Evolutionary conservation across 306 rosid genomes (phyloP), one percentile per base, ranked within the genome.

Genomic region (Glycine soja): DNA sequence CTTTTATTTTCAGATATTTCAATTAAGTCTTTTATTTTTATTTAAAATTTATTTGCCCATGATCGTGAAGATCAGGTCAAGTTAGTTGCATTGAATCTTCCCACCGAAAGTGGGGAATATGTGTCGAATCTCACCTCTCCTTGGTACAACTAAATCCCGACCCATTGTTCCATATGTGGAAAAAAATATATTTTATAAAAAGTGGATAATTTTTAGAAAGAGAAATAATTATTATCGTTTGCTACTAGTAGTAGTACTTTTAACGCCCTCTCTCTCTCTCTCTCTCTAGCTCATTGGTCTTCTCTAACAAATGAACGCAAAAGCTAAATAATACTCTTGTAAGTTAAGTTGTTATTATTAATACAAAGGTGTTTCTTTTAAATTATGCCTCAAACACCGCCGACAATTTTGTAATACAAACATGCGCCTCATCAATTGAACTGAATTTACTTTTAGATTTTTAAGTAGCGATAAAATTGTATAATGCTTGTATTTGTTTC

Each of bases 91-190:
- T 10, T 2, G 40, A 18, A 56, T 15, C 62, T 56, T 56, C 32
- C 62, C 62, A 69, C 56, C 53, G 56, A 69, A 69, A 65, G 48
- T 65, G 71, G 9, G 46, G 46, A 42, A 7, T 42, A 42, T 6
- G 46, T 3, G 16, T 65, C 71, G 24, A 8, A 65, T 65, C 50
- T 38, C 71, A 14, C 24, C 71, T 15, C 71, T 11, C 8, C 11
- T 46, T 34, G n/a, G 6, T 3, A 7, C 5, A 13, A 63, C 70
- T 64, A 64, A 12, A 36, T 38, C 14, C 70, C 46, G 40, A 63
- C 10, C 2, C 5, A 12, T 15, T 11, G 46, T 6, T 42, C 46
- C 54, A 50, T 11, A 50, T 3, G 57, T 14, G 57, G 18, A 52
- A 52, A 52, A 51, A 13, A 52, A 51, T n/a, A 13, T 52, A 14